Conservation (phyloP, 1,139 yeast species). For the Blastobotrys proliferans region DNA sequence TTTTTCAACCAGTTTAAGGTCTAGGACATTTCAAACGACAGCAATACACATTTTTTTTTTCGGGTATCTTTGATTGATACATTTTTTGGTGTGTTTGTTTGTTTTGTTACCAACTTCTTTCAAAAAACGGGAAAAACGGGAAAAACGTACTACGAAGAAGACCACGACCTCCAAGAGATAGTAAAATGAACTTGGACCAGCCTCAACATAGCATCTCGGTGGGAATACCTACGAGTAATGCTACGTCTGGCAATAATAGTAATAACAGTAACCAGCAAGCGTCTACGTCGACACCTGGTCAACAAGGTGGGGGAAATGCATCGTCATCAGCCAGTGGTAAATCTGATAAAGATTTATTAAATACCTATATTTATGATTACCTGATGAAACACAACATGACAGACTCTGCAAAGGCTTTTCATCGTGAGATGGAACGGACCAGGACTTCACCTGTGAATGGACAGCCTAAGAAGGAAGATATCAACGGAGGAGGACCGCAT, state of each 20-base stretch:
- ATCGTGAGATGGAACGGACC: constrained; percentile 60
- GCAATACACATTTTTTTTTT: too few species aligned
- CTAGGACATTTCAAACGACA: too few species aligned
- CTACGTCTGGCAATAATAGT: too few species aligned
- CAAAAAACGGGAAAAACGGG: too few species aligned
- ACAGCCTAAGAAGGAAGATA: constrained; percentile 39
- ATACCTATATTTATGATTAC: constrained; percentile 85
- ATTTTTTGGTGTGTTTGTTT: too few species aligned
- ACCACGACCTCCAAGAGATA: too few species aligned
- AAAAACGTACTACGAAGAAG: too few species aligned
- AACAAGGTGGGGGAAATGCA: neutral
- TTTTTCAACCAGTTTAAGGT: too few species aligned
- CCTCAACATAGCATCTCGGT: constrained; percentile 7
- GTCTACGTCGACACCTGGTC: neutral
- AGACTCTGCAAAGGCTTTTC: constrained; percentile 68
- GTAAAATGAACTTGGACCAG: constrained; percentile 10
- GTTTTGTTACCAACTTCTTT: too few species aligned
- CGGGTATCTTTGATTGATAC: too few species aligned
- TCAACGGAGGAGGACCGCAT: too few species aligned
- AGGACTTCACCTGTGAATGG: constrained; percentile 14
- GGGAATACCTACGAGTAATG: constrained; percentile 1
- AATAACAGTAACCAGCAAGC: neutral
- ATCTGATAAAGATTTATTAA: constrained; percentile 55
- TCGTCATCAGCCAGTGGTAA: constrained; percentile 10
- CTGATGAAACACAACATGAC: constrained; percentile 67